Evolutionary conservation across 225 moss, liverwort and hornwort genomes (phyloP).

Genomic region (Bryoerythrophyllum caledonicum): DNA sequence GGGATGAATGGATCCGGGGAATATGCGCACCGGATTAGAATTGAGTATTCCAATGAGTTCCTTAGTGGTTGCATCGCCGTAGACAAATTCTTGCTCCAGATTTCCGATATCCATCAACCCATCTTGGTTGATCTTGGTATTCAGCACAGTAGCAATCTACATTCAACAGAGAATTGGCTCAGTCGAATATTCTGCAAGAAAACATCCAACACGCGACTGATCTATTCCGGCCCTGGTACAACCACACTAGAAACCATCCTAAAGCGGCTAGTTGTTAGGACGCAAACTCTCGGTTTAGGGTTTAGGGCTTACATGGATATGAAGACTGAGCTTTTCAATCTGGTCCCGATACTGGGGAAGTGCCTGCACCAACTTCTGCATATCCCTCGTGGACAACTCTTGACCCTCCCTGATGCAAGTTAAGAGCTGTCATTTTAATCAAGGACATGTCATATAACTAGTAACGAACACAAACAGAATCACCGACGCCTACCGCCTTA

Average conservation of each 20-base stretch:
- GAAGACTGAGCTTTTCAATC: constrained; percentile 96
- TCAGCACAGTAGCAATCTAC: constrained; percentile 90
- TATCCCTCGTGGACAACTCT: constrained; percentile 93
- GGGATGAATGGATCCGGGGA: constrained; percentile 1
- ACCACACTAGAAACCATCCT: background rate
- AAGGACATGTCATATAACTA: constrained; percentile 1
- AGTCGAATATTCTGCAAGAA: constrained; percentile 6
- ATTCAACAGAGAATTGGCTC: constrained; percentile 22
- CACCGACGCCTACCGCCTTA: background rate
- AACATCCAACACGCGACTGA: constrained; percentile 2
- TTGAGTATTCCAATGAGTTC: constrained; percentile 90
- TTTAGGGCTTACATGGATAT: constrained; percentile 68
- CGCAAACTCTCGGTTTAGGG: background rate
- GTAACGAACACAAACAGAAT: background rate
- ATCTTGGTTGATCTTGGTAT: constrained; percentile 75
- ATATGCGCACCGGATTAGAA: constrained; percentile 56
- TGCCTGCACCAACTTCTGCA: constrained; percentile 99
- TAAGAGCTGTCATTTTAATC: constrained; percentile 4
- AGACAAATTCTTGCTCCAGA: constrained; percentile 97
- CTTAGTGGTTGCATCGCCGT: constrained; percentile 88
- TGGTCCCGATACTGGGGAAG: constrained; percentile 98
- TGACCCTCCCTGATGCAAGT: constrained; percentile 79
- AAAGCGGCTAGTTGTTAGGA: background rate
- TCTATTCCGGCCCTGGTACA: constrained; percentile 1
- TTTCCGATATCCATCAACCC: constrained; percentile 86